Evolutionary conservation across 116 monocot species (phyloP).

Genomic region (Thalassia testudinum): DNA sequence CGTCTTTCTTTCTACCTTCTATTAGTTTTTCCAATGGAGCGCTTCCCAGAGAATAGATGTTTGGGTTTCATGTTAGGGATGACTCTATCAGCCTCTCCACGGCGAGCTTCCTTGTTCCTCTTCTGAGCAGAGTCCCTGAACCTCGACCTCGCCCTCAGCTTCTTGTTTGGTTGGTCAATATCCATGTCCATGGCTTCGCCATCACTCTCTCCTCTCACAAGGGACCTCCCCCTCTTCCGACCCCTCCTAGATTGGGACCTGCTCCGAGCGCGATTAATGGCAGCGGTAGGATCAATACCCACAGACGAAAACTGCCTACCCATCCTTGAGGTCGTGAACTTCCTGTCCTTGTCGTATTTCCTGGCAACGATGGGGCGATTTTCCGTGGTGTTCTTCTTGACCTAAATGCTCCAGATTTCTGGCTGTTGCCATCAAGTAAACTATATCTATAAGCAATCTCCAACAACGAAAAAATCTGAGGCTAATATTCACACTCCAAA

Average conservation of each 20-base stretch:
- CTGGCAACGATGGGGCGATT: conserved; percentile 46
- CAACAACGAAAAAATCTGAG: too few relatives aligned
- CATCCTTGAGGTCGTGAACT: conserved; percentile 47
- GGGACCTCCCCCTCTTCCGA: conserved; percentile 37
- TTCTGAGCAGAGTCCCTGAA: conserved; percentile 39
- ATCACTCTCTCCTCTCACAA: conserved; percentile 10
- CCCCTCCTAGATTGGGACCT: conserved; percentile 35
- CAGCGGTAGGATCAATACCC: conserved; percentile 37
- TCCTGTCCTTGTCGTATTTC: conserved; percentile 36
- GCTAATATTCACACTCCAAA: too few relatives aligned
- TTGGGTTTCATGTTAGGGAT: conserved; percentile 62
- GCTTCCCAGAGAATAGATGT: conserved; percentile 58
- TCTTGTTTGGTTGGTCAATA: conserved; percentile 22
- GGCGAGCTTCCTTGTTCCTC: conserved; percentile 44
- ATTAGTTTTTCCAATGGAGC: conserved; percentile 38
- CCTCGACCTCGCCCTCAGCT: conserved; percentile 15
- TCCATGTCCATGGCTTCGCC: conserved; percentile 36
- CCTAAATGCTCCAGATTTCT: conserved; percentile 22
- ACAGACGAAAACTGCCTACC: conserved; percentile 36
- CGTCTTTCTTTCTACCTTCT: conserved; percentile 15
- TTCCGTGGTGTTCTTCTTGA: conserved; percentile 65
- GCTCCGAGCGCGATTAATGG: conserved; percentile 32
- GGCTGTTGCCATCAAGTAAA: too few relatives aligned
- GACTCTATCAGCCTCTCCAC: conserved; percentile 51
- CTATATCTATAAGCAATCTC: too few relatives aligned